phyloP scores from a whole-genome alignment of 2,329 filamentous ascomycete species.

The Ophiostoma sp. region DNA sequence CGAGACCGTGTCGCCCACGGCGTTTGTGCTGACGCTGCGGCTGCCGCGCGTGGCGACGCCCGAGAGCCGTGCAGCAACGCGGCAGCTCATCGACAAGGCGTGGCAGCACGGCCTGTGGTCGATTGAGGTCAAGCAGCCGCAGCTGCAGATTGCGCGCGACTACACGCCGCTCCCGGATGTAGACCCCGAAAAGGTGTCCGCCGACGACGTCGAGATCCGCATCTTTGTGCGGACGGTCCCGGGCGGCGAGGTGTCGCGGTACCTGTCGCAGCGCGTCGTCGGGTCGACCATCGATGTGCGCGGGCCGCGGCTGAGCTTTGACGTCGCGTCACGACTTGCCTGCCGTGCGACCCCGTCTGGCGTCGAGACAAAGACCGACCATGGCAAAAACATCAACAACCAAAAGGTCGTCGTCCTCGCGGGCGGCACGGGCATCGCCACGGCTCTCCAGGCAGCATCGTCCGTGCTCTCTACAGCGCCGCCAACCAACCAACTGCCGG shows the following conservation, averaged over 20 bases:
- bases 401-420: slow-evolving; percentile 71
- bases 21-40: slow-evolving; percentile 62
- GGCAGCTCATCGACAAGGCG: slow-evolving; percentile 33
- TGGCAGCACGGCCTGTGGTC: slow-evolving; percentile 71
- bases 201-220: slow-evolving; percentile 43
- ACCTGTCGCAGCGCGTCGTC: slow-evolving; percentile 60
- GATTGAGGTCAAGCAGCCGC: slow-evolving; percentile 89
- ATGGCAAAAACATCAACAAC: not conserved
- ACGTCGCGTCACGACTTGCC: slow-evolving; percentile 37
- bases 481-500: slow-evolving; percentile 36
- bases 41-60: slow-evolving; percentile 33
- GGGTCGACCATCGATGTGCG: slow-evolving; percentile 67
- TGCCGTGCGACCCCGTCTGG: slow-evolving; percentile 24
- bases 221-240: slow-evolving; percentile 75
- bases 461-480: slow-evolving; percentile 41
- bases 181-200: slow-evolving; percentile 26
- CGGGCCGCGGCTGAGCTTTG: slow-evolving; percentile 69
- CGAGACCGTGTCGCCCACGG: slow-evolving; percentile 60
- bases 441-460: slow-evolving; percentile 74
- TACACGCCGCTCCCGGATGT: slow-evolving; percentile 78
- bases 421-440: slow-evolving; percentile 87
- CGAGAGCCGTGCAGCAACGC: slow-evolving; percentile 24
- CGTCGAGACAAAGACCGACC: not conserved
- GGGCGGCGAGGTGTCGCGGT: slow-evolving; percentile 79
- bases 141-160: slow-evolving; percentile 82